These are phyloP conservation scores for Coemansia umbellata DNA, from an alignment of 192 early-diverging fungal species.

Conservation along the genomic window DNA sequence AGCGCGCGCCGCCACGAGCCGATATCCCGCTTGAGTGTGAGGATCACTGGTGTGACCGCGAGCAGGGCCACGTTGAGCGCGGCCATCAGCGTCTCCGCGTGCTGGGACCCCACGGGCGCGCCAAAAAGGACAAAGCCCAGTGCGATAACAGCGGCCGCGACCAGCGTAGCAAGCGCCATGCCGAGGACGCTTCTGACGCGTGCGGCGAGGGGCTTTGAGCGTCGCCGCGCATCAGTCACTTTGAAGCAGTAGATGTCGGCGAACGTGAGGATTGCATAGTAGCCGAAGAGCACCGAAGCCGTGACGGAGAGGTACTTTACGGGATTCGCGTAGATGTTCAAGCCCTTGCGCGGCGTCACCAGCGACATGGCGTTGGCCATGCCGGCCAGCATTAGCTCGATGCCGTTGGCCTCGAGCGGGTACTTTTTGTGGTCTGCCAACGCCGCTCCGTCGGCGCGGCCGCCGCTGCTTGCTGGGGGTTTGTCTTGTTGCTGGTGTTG, in stretches of 20 bases:
- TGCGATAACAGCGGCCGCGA: not conserved
- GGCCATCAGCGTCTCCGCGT: slow-evolving; percentile 26
- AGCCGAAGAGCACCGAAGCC: slow-evolving; percentile 17
- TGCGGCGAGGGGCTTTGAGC: not conserved
- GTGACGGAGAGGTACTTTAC: slow-evolving; percentile 28
- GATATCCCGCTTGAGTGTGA: slow-evolving; percentile 21
- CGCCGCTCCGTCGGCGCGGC: not conserved
- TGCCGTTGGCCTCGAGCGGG: slow-evolving; percentile 39
- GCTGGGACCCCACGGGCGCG: slow-evolving; percentile 26
- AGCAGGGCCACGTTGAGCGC: slow-evolving; percentile 37
- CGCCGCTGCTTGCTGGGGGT: not conserved
- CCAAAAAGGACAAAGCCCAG: slow-evolving; percentile 35
- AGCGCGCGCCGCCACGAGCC: slow-evolving; percentile 26
- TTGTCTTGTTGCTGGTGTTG: not conserved
- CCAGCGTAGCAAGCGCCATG: slow-evolving; percentile 12
- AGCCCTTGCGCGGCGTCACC: slow-evolving; percentile 24
- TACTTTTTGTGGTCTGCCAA: slow-evolving; percentile 28
- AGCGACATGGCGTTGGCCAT: slow-evolving; percentile 37
- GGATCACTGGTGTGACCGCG: slow-evolving; percentile 35
- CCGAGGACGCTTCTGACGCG: slow-evolving; percentile 6
- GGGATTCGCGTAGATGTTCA: slow-evolving; percentile 39
- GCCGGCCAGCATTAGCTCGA: slow-evolving; percentile 41
- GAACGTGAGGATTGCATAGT: slow-evolving; percentile 38
- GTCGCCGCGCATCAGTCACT: not conserved
- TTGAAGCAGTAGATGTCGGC: slow-evolving; percentile 46